Evolutionary conservation across 257 asterid genomes (phyloP).

Genomic region (Gentiana dahurica): DNA sequence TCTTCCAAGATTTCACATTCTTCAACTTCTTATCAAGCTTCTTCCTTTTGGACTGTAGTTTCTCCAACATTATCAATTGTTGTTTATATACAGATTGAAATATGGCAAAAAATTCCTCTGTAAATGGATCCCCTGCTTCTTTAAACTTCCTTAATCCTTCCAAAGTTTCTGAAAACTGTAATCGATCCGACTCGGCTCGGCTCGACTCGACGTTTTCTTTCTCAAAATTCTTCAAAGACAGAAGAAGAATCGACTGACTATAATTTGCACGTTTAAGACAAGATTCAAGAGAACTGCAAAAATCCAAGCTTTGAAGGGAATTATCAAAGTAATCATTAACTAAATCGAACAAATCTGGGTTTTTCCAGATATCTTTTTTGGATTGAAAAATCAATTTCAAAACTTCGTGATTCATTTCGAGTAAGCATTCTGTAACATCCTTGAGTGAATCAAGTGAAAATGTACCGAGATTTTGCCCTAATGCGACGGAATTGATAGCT

Average conservation of each 20-base stretch:
- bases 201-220: conserved; percentile 22
- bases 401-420: conserved; percentile 58
- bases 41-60: conserved; percentile 39
- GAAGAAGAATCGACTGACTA: conserved; percentile 41
- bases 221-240: conserved; percentile 39
- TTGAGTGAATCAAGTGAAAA: conserved; percentile 21
- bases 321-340: conserved; percentile 64
- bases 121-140: conserved; percentile 63
- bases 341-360: conserved; percentile 41
- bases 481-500: conserved; percentile 53
- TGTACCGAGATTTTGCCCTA: conserved; percentile 39
- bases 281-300: conserved; percentile 24
- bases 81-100: conserved; percentile 40
- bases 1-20: conserved; percentile 52
- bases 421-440: conserved; percentile 4
- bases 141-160: conserved; percentile 51
- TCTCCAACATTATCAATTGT: conserved; percentile 48
- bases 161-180: conserved; percentile 34
- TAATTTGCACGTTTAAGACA: conserved; percentile 48
- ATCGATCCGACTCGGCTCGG: neutral
- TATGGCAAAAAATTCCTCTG: conserved; percentile 44
- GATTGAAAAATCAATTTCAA: conserved; percentile 42
- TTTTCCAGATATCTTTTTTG: conserved; percentile 52
- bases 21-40: conserved; percentile 52
- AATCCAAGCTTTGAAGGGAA: conserved; percentile 36